These are phyloP conservation scores for Eimeria praecox DNA, from an alignment of 169 alveolate species.

Conservation along the genomic window DNA sequence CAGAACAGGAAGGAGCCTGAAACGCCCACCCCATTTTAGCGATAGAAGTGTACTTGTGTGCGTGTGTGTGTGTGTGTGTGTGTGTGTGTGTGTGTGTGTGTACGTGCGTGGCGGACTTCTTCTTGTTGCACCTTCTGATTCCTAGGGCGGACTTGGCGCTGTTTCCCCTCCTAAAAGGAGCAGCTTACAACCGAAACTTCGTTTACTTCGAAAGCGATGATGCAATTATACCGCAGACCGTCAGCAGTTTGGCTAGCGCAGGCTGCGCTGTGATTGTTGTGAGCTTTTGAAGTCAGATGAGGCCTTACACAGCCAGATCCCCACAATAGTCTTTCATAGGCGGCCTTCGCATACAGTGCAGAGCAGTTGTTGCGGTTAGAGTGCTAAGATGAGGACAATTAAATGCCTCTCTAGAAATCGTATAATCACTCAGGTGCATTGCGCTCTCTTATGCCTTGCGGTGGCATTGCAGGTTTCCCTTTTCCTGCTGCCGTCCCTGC, in stretches of 20 bases:
- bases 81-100: too few species aligned
- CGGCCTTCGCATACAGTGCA: too few species aligned
- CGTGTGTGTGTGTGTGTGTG: too few species aligned
- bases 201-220: slow-evolving; percentile 86
- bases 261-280: slow-evolving; percentile 85
- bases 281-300: slow-evolving; percentile 29
- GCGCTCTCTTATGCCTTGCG: neutral
- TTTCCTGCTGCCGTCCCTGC: slow-evolving; percentile 86
- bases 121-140: neutral
- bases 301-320: neutral
- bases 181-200: slow-evolving; percentile 79
- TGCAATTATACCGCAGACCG: slow-evolving; percentile 84
- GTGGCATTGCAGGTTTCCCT: slow-evolving; percentile 84
- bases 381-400: neutral
- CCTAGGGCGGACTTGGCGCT: slow-evolving; percentile 49
- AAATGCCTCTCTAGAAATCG: neutral
- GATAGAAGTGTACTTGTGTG: too few species aligned
- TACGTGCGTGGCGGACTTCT: neutral
- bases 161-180: slow-evolving; percentile 46
- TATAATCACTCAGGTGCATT: neutral
- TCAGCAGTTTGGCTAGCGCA: slow-evolving; percentile 86
- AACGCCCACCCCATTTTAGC: neutral
- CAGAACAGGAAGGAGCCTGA: neutral
- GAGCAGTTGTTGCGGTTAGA: neutral
- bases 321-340: neutral